Conservation (phyloP, 805 yeast species). For the Candida broadrunensis region DNA sequence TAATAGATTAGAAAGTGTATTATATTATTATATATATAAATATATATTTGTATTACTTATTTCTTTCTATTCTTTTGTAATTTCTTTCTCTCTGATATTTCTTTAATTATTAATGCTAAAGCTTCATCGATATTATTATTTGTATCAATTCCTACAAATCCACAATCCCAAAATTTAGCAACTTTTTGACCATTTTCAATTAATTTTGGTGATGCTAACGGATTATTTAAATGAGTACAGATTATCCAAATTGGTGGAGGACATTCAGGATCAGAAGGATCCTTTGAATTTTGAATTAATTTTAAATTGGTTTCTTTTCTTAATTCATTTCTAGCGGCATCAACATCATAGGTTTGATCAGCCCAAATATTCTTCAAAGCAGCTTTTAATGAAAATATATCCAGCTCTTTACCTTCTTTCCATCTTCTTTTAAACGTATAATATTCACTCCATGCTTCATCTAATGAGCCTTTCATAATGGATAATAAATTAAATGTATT, state of each 20-base stretch:
- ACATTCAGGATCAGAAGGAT: conserved; percentile 33
- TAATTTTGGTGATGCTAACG: conserved; percentile 57
- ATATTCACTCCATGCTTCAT: conserved; percentile 75
- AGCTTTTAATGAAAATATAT: conserved; percentile 57
- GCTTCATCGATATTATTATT: conserved; percentile 53
- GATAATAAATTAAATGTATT: conserved; percentile 36
- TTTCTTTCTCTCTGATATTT: conserved; percentile 26
- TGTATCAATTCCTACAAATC: conserved; percentile 62
- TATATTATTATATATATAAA: background rate
- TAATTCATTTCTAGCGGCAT: conserved; percentile 20
- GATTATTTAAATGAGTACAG: conserved; percentile 60
- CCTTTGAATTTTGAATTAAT: conserved; percentile 22
- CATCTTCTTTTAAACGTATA: conserved; percentile 51
- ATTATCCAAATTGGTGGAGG: conserved; percentile 67
- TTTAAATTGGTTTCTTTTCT: conserved; percentile 12
- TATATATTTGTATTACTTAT: background rate
- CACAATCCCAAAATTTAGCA: conserved; percentile 62
- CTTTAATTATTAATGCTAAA: conserved; percentile 56
- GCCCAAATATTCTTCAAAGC: conserved; percentile 61
- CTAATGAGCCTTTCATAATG: conserved; percentile 52
- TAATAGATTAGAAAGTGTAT: background rate
- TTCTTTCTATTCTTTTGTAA: background rate
- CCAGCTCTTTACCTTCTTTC: conserved; percentile 66
- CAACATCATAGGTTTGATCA: conserved; percentile 24
- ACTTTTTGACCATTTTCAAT: conserved; percentile 55